Conservation (phyloP, 1,284 basidiomycete species). For the Puccinia hordei region DNA sequence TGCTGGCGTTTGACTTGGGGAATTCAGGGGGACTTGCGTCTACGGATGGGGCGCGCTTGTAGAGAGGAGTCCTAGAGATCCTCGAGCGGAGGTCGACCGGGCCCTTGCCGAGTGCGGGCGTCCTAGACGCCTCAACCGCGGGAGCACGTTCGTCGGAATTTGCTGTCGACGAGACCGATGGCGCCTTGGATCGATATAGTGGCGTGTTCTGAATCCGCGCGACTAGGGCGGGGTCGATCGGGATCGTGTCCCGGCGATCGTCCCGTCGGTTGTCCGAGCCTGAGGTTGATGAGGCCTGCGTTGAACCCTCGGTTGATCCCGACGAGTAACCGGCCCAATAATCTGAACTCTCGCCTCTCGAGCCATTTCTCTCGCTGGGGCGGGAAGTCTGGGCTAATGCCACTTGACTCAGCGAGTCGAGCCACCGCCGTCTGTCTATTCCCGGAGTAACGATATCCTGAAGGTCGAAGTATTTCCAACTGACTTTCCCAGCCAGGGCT, state of each 20-base stretch:
- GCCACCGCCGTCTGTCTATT: constrained; percentile 7
- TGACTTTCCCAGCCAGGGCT: neutral
- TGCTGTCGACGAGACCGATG: neutral
- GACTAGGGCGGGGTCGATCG: neutral
- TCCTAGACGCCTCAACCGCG: too few species aligned
- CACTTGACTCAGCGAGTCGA: neutral
- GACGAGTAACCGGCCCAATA: constrained; percentile 16
- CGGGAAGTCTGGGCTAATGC: neutral
- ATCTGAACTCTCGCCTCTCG: neutral
- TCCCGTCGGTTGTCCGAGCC: neutral
- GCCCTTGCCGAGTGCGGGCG: neutral
- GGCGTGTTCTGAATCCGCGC: constrained; percentile 6
- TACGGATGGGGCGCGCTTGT: constrained; percentile 8
- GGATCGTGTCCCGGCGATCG: neutral
- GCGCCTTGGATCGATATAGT: constrained; percentile 10
- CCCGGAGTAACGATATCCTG: constrained; percentile 22
- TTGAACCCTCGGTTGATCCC: neutral
- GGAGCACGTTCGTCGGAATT: neutral
- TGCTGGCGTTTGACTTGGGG: neutral
- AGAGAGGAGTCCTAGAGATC: constrained; percentile 17
- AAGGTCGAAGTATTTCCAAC: constrained; percentile 27
- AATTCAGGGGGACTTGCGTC: neutral
- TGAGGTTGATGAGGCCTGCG: neutral
- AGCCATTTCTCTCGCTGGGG: neutral
- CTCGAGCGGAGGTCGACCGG: neutral